Base-by-base conservation (phyloP, 768 basidiomycete species). In the Lanmaoa rubissima region DNA sequence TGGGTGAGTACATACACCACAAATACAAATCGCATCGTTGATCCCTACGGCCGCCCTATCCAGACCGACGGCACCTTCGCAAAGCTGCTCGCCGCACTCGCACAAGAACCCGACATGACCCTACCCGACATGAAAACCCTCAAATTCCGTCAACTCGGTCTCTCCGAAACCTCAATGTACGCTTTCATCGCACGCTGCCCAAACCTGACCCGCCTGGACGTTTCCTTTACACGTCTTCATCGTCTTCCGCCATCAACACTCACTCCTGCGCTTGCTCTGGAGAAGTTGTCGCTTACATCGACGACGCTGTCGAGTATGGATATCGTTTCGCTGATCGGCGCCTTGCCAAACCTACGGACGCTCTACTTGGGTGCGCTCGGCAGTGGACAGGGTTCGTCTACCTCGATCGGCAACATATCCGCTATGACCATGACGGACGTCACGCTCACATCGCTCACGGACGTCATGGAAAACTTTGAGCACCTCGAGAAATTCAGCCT, bases 271-370 rank as follows among this genome's bases (percentile, higher is more conserved):
- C 48, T 63, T 39, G 43, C 63, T 5, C 69, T 89, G 31, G 80
- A 84, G 60, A 90, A 90, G 62, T 71, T 90, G n/a, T 80, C 80
- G 3, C 67, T 89, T 26, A 85, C 84, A 1, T 85, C 85, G 5
- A 85, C 84, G 0, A 65, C 65, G 4, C 69, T 82, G 3, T 67
- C 77, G 0, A 68, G 71, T 26, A 42, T 55, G 10, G 79, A 82
- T 34, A 61, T 86, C 2, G 47, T 82, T 12, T 59, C 61, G 1
- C 61, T 81, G 3, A 59, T 86, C 9, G 42, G 71, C 0, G 56
- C 63, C 10, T 68, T 83, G 4, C 75, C 76, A 0, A 63, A 69
- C 31, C 69, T 90, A 21, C 76, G 71, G 40, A 81, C 73, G 0
- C 73, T 90, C 4, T 74, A 78, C 5, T 61, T 90, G 14, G 87